These are phyloP conservation scores for Coniella vitis DNA, from an alignment of 2,329 filamentous ascomycete genomes.

Conservation along the genomic window DNA sequence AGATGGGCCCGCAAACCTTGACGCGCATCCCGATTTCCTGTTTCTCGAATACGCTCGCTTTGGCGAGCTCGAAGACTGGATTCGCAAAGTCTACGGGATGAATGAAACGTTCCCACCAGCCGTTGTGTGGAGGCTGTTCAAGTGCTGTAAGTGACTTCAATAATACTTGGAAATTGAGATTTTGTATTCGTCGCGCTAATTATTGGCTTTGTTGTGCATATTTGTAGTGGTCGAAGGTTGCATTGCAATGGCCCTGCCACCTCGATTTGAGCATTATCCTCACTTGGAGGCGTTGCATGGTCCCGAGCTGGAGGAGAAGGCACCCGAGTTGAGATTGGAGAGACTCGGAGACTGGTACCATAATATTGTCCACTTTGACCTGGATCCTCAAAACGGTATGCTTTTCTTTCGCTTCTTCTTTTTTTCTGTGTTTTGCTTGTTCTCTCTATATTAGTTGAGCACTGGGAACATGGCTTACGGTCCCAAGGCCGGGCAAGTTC, in stretches of 20 bases:
- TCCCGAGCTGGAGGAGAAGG: not conserved
- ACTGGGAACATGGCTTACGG: not conserved
- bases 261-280: not conserved
- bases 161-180: not conserved
- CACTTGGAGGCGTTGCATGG: not conserved
- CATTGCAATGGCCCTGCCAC: not conserved
- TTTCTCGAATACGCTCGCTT: not conserved
- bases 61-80: conserved; percentile 4
- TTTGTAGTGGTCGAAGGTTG: not conserved
- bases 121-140: not conserved
- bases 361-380: not conserved
- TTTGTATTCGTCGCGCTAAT: too few relatives aligned
- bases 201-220: too few relatives aligned
- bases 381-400: not conserved
- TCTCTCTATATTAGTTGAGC: not conserved
- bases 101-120: not conserved
- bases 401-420: too few relatives aligned
- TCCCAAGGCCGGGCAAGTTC: too few relatives aligned
- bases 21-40: not conserved
- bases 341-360: not conserved
- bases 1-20: not conserved
- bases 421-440: not conserved
- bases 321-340: not conserved
- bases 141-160: not conserved
- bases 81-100: not conserved